Base-by-base conservation (phyloP, 2,329 filamentous ascomycete genomes). In the Paradendryphiella salina region DNA sequence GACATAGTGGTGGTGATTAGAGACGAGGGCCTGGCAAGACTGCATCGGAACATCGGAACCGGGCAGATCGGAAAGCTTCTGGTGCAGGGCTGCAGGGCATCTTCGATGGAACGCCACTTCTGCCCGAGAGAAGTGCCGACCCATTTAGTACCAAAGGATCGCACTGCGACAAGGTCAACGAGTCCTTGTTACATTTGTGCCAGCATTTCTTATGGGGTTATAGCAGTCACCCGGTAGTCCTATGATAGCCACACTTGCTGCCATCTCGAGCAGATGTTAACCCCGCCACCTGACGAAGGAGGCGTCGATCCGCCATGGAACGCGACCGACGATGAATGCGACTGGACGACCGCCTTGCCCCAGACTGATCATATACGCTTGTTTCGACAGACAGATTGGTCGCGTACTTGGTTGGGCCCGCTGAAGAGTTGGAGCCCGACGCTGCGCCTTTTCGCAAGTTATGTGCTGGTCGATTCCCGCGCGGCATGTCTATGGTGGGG, bases 401-500 rank as follows among this genome's bases (percentile, higher is more conserved):
- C 59, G 31, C 41, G 41, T 28, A 68, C 52, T 42, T 34, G 32
- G n/a, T 50, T 72, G 39, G 69, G 69, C 3, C 65, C 67, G 5
- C 44, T 66, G 23, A 38, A 31, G 11, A 44, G 40, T 13, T 72
- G 69, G 69, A 55, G 58, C 14, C 46, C 56, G 6, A 66, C 60
- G n/a, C 54, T 71, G 55, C 64, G 60, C 20, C 50, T 68, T 31
- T 69, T 70, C 42, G 61, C 63, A 7, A 56, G 58, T 36, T 63
- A 70, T 50, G 55, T 70, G n/a, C 59, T 72, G 15, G 65, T 59
- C 8, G 68, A 71, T 46, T 66, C 67, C 21, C 59, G 67, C 28
- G 63, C 67, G 15, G 67, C 66, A 4, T 69, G 66, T 52, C 39
- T 72, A 20, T 72, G 67, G 67, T 72, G 69, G 68, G 68, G 67